A percentile compares a stretch with the other conserved stretches of the same genome.
These are phyloP conservation scores for Secale cereale DNA, from an alignment of 176 grass and related monocot genomes.

Conservation along the genomic window DNA sequence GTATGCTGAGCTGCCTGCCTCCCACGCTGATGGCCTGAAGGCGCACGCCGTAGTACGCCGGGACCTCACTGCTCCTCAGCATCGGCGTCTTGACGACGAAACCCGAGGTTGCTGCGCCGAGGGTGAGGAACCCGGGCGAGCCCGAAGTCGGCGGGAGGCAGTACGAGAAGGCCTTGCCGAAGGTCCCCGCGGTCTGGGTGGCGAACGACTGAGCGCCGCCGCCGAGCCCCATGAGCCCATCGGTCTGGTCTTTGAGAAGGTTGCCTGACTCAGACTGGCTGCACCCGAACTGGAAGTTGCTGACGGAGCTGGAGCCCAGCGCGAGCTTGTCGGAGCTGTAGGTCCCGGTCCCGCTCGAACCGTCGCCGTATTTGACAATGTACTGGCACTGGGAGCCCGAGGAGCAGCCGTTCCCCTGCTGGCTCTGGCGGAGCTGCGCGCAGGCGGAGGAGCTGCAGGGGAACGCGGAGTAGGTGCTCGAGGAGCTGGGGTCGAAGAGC, in stretches of 20 bases:
- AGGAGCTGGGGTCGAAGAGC: slow-evolving; percentile 45
- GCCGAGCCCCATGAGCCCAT: too few relatives aligned
- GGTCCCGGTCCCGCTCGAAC: slow-evolving; percentile 33
- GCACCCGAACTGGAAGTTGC: slow-evolving; percentile 52
- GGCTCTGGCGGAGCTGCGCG: slow-evolving; percentile 15
- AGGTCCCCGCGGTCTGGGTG: slow-evolving; percentile 2
- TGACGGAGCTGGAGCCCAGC: slow-evolving; percentile 2
- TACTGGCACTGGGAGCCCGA: slow-evolving; percentile 36
- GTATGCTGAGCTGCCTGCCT: slow-evolving; percentile 30
- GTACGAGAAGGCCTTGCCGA: slow-evolving; percentile 54
- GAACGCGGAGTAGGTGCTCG: slow-evolving; percentile 47
- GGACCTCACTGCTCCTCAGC: slow-evolving; percentile 7
- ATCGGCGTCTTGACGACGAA: slow-evolving; percentile 41
- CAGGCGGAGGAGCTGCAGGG: slow-evolving; percentile 36
- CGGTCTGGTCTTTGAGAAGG: too few relatives aligned
- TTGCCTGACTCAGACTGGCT: slow-evolving; percentile 1
- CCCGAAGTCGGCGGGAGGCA: slow-evolving; percentile 38
- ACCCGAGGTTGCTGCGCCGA: slow-evolving; percentile 23
- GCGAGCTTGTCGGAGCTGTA: slow-evolving; percentile 49
- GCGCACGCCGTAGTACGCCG: slow-evolving; percentile 55
- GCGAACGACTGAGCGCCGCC: too few relatives aligned
- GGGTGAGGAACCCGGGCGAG: slow-evolving; percentile 46
- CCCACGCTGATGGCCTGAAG: slow-evolving; percentile 45
- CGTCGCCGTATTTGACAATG: slow-evolving; percentile 36
- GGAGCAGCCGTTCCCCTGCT: not conserved